Evolutionary conservation across 805 yeast species (phyloP).

Genomic region (Cyberlindnera mississippiensis): DNA sequence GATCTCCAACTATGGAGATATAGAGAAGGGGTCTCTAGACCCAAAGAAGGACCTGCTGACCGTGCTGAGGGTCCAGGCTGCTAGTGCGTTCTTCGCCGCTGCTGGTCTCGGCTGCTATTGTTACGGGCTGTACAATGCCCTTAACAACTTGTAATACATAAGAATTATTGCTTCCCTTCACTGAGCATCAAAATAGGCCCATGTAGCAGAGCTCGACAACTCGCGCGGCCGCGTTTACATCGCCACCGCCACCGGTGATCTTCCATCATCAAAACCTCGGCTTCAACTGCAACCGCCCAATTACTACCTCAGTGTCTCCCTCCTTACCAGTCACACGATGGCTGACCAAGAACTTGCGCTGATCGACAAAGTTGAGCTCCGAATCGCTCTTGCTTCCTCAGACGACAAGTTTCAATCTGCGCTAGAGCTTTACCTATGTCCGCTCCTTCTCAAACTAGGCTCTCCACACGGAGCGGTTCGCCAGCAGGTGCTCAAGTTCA

Average conservation of each 20-base stretch:
- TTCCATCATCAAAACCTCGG: background rate
- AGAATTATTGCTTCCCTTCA: no score
- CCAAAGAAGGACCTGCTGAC: conserved; percentile 16
- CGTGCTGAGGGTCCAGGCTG: conserved; percentile 13
- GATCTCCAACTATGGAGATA: conserved; percentile 8
- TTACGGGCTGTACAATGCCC: conserved; percentile 16
- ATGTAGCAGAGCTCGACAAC: no score
- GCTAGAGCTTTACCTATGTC: conserved; percentile 63
- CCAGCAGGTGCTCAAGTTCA: conserved; percentile 58
- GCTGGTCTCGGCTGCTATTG: conserved; percentile 16
- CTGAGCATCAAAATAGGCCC: no score
- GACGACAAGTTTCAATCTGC: conserved; percentile 60
- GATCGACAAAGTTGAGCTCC: conserved; percentile 74
- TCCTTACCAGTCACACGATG: conserved; percentile 12
- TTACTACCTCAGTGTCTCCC: background rate
- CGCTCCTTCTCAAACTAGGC: conserved; percentile 71
- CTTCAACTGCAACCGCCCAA: background rate
- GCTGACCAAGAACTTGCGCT: conserved; percentile 49
- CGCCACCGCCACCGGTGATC: conserved; percentile 10
- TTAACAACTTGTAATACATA: background rate
- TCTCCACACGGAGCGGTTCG: conserved; percentile 68
- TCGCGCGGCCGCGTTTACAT: background rate
- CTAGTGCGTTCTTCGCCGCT: conserved; percentile 15
- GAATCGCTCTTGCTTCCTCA: conserved; percentile 70
- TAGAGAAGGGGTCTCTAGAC: conserved; percentile 4